These are phyloP conservation scores for Yamagishiella unicocca DNA, from an alignment of 139 green algal species.

Conservation along the genomic window DNA sequence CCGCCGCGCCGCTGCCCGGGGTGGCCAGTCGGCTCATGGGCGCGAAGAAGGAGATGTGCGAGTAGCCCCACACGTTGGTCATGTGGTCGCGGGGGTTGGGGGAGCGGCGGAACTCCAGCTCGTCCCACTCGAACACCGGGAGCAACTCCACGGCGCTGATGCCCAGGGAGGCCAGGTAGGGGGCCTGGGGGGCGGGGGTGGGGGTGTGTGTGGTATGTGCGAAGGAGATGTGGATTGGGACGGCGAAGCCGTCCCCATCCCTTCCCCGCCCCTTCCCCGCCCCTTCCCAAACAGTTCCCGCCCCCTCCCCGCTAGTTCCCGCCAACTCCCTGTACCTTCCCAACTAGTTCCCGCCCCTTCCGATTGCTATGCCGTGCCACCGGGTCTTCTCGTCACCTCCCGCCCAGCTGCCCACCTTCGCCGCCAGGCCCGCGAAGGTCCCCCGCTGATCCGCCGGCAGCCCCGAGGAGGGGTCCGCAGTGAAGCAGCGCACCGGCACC, in stretches of 20 bases:
- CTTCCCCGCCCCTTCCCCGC: no score
- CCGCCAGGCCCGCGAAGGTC: slow-evolving; percentile 82
- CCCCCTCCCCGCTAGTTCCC: no score
- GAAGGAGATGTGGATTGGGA: no score
- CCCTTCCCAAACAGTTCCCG: no score
- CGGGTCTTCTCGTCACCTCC: no score
- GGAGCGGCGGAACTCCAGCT: slow-evolving; percentile 91
- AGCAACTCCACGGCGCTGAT: slow-evolving; percentile 94
- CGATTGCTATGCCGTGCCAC: no score
- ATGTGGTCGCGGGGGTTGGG: slow-evolving; percentile 81
- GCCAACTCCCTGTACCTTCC: no score
- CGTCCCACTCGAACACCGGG: slow-evolving; percentile 95
- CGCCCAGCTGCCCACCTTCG: slow-evolving; percentile 72
- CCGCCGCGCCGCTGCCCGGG: slow-evolving; percentile 63
- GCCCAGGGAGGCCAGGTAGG: slow-evolving; percentile 83
- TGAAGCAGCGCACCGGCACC: slow-evolving; percentile 88
- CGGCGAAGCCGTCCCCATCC: no score
- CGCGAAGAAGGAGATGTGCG: slow-evolving; percentile 89
- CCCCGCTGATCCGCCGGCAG: slow-evolving; percentile 70
- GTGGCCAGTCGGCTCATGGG: slow-evolving; percentile 85
- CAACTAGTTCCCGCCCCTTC: no score
- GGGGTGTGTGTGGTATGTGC: no score
- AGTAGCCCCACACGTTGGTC: slow-evolving; percentile 96
- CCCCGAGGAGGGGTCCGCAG: slow-evolving; percentile 69
- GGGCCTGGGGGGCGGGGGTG: slow-evolving; percentile 40